Percentiles rank a stretch among this genome's conserved stretches.
These are phyloP conservation scores for Furcasterigmium furcatum DNA, from an alignment of 2,329 filamentous ascomycete genomes.

Conservation along the genomic window DNA sequence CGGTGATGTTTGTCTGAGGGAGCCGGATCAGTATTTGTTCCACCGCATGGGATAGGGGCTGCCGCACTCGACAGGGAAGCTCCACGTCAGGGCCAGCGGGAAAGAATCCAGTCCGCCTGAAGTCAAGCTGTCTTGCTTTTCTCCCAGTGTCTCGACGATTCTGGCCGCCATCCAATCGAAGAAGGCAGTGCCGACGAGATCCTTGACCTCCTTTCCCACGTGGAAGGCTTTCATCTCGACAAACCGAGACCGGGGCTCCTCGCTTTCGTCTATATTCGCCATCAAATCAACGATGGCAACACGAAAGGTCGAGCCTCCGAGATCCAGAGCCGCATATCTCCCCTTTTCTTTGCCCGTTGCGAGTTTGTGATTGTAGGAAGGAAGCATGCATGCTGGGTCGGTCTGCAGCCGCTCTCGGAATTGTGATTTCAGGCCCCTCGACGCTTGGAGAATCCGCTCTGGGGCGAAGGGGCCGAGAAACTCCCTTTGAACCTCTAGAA, in stretches of 20 bases:
- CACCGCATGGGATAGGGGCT: not conserved
- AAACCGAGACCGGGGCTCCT: too few species aligned
- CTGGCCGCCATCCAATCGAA: conserved; percentile 66
- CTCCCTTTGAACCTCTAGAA: conserved; percentile 50
- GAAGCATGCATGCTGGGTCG: conserved; percentile 59
- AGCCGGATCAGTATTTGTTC: conserved; percentile 2
- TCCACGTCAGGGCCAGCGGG: conserved; percentile 64
- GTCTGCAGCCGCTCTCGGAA: conserved; percentile 49
- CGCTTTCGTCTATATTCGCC: conserved; percentile 37
- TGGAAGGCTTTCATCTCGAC: conserved; percentile 52
- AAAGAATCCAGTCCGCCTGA: conserved; percentile 35
- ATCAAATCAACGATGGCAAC: conserved; percentile 60
- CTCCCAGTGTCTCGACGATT: conserved; percentile 53
- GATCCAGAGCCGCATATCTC: conserved; percentile 59
- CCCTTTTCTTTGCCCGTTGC: conserved; percentile 57
- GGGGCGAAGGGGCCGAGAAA: conserved; percentile 45
- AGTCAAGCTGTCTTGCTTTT: too few species aligned
- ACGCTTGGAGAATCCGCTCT: conserved; percentile 42
- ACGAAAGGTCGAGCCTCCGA: conserved; percentile 66
- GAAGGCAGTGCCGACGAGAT: conserved; percentile 55
- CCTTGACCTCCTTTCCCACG: conserved; percentile 53
- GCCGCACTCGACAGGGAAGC: conserved; percentile 65
- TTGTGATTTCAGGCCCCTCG: conserved; percentile 48
- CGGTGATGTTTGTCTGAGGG: conserved; percentile 57
- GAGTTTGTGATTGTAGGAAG: conserved; percentile 62